Evolutionary conservation across 768 basidiomycete genomes (phyloP).

Genomic region (Melanogaster broomeanus): DNA sequence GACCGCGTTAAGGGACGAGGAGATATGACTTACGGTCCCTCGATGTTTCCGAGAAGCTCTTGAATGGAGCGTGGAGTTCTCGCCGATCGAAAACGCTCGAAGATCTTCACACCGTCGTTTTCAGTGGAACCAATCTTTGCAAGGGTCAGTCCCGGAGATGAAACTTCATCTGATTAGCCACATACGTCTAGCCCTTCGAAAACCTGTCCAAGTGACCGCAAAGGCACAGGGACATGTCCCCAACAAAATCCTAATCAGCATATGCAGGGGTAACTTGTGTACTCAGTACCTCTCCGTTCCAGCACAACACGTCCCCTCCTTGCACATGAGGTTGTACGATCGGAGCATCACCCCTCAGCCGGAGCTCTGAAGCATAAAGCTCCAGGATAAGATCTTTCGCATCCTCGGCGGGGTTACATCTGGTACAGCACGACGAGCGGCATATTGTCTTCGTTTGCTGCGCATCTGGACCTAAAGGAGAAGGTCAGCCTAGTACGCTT

Average conservation of each 20-base stretch:
- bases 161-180: neutral
- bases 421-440: slow-evolving; percentile 11
- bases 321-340: slow-evolving; percentile 70
- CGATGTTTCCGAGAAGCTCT: slow-evolving; percentile 57
- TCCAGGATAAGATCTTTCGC: slow-evolving; percentile 32
- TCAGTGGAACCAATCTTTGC: slow-evolving; percentile 56
- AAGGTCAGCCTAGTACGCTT: slow-evolving; percentile 2
- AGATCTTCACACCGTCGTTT: slow-evolving; percentile 70
- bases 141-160: slow-evolving; percentile 9
- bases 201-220: slow-evolving; percentile 39
- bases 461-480: slow-evolving; percentile 63
- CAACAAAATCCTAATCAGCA: no score
- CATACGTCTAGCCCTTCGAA: slow-evolving; percentile 80
- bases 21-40: slow-evolving; percentile 72
- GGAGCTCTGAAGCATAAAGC: slow-evolving; percentile 77
- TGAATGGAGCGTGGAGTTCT: slow-evolving; percentile 43
- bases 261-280: neutral
- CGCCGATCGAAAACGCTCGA: slow-evolving; percentile 30
- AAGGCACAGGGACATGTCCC: neutral
- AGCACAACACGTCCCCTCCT: slow-evolving; percentile 67
- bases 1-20: neutral
- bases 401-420: neutral
- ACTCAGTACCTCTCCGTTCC: slow-evolving; percentile 77
- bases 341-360: slow-evolving; percentile 58
- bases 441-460: slow-evolving; percentile 37